These are phyloP conservation scores for Kalmusia sp. DNA, from an alignment of 2,329 filamentous ascomycete genomes.

Conservation along the genomic window DNA sequence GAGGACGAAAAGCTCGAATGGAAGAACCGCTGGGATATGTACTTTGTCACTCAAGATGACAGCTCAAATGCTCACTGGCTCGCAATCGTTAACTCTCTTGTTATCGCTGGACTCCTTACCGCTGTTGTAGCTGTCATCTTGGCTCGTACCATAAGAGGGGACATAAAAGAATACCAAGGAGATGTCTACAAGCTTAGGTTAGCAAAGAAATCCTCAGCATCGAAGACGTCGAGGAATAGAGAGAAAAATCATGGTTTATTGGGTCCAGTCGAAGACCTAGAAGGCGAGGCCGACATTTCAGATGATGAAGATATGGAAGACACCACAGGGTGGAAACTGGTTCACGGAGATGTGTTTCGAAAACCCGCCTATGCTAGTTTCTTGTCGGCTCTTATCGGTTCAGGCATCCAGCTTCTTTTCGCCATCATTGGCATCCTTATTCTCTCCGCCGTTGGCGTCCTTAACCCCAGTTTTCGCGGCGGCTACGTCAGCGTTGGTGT, in stretches of 20 bases:
- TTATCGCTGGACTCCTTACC: constrained; percentile 80
- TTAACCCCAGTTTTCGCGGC: constrained; percentile 89
- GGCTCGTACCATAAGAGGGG: constrained; percentile 76
- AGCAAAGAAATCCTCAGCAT: constrained; percentile 60
- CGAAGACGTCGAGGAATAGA: constrained; percentile 56
- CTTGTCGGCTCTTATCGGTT: constrained; percentile 81
- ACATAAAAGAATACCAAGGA: constrained; percentile 78
- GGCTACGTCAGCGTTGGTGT: constrained; percentile 86
- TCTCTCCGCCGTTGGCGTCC: constrained; percentile 75
- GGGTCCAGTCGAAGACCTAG: constrained; percentile 20
- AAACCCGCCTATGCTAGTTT: constrained; percentile 73
- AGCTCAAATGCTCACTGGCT: constrained; percentile 85
- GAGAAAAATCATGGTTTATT: not conserved
- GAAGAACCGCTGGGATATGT: constrained; percentile 85
- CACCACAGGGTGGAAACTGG: constrained; percentile 84
- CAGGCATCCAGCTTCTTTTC: constrained; percentile 85
- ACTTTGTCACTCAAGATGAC: constrained; percentile 87
- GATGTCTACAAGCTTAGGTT: constrained; percentile 61
- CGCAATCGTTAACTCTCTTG: constrained; percentile 84
- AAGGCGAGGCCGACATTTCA: constrained; percentile 61
- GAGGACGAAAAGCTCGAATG: constrained; percentile 83
- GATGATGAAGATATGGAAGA: constrained; percentile 81
- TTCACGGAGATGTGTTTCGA: constrained; percentile 89
- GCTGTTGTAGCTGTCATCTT: constrained; percentile 83
- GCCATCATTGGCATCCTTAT: constrained; percentile 77